These are phyloP conservation scores for Extremus antarcticus DNA, from an alignment of 495 filamentous ascomycete genomes.

Conservation along the genomic window DNA sequence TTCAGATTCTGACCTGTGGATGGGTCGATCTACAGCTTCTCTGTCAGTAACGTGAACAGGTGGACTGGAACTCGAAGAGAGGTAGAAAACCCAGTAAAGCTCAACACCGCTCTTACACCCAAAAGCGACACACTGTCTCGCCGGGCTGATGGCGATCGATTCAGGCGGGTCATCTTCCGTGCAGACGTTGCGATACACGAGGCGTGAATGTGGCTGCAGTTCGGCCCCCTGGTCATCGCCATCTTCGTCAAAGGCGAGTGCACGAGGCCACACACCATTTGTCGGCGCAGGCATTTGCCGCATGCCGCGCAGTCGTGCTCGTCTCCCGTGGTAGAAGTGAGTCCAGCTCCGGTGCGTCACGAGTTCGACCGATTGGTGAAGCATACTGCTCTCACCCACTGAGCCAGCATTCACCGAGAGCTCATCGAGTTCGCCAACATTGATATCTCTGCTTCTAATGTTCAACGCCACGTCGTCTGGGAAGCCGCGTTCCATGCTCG, in stretches of 20 bases:
- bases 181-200: conserved; percentile 48
- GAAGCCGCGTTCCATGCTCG: too few species aligned
- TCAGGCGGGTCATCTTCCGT: conserved; percentile 54
- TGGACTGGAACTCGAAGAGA: too few species aligned
- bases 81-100: conserved; percentile 50
- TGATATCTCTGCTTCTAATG: not conserved
- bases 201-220: not conserved
- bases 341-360: not conserved
- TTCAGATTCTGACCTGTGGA: conserved; percentile 46
- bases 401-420: conserved; percentile 4
- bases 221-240: not conserved
- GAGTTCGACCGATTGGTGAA: not conserved
- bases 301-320: conserved; percentile 3
- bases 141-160: conserved; percentile 59
- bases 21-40: conserved; percentile 38
- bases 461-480: not conserved
- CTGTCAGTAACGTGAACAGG: too few species aligned
- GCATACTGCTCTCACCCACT: not conserved
- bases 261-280: not conserved
- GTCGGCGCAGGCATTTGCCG: not conserved
- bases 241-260: not conserved
- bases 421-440: not conserved
- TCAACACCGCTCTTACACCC: conserved; percentile 59
- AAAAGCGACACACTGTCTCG: conserved; percentile 58
- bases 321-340: not conserved